Evolutionary conservation across 768 basidiomycete species (phyloP).

Genomic region (Calocybe cyanea): DNA sequence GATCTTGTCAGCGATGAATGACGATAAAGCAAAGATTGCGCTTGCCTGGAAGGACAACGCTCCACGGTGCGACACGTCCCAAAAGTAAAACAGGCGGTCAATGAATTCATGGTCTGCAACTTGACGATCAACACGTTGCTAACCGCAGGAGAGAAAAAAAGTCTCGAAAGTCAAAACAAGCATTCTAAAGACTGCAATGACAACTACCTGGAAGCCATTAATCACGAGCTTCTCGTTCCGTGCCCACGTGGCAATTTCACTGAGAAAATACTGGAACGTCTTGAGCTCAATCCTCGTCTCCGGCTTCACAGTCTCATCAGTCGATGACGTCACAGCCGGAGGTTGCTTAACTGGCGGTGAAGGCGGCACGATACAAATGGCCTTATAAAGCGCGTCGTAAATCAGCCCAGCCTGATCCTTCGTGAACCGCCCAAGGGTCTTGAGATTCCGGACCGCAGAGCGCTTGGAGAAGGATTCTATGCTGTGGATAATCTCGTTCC

Average conservation of each 20-base stretch:
- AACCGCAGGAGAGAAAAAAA: conserved; percentile 3
- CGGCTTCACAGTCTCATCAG: conserved; percentile 64
- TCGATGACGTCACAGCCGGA: conserved; percentile 51
- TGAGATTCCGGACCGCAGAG: conserved; percentile 83
- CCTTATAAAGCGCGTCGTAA: conserved; percentile 90
- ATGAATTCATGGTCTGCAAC: conserved; percentile 97
- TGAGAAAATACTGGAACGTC: conserved; percentile 88
- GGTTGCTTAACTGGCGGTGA: conserved; percentile 48
- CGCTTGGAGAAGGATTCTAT: conserved; percentile 96
- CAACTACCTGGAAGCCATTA: conserved; percentile 81
- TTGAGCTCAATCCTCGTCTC: conserved; percentile 85
- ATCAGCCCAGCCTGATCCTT: conserved; percentile 87
- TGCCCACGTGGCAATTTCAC: conserved; percentile 94
- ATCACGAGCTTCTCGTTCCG: conserved; percentile 87
- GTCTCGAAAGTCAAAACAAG: background rate
- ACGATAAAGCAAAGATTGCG: background rate
- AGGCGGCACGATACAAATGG: conserved; percentile 74
- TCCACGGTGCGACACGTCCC: conserved; percentile 81
- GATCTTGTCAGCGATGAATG: conserved; percentile 1
- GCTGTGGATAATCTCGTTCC: conserved; percentile 85
- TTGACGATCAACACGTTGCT: conserved; percentile 85
- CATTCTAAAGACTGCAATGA: conserved; percentile 6
- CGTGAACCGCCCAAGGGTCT: conserved; percentile 70
- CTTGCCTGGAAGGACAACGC: conserved; percentile 88
- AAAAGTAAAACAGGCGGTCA: conserved; percentile 90